Base-by-base conservation (phyloP, 306 rosid species). In the Ceratonia siliqua region DNA sequence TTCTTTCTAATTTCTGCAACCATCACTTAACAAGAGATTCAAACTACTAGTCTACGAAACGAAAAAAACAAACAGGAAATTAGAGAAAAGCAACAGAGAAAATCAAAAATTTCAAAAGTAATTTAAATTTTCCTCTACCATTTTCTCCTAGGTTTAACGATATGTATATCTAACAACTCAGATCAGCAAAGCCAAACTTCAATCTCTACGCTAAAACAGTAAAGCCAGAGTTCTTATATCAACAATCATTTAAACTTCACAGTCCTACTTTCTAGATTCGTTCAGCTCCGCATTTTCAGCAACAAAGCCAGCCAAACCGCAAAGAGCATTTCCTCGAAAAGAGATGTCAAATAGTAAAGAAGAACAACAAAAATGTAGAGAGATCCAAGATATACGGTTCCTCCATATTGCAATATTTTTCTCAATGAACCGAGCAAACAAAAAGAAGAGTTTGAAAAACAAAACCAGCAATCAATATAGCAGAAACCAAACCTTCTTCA, bases 401-500 rank as follows among this genome's bases (percentile, higher is more conserved):
- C 42, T 30, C 22, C 13, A n/a, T 30, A 14, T 32, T 28, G 6
- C 65, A 15, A 33, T 14, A 33, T 8, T 33, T 33, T 30, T 24
- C 45, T 33, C 11, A 52, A 68, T 43, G 13, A 53, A 53, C 14
- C 4, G 5, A 53, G 3, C 28, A 2, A 36, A 32, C 11, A 6
- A 27, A 56, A 13, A 56, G 35, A 13, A 56, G 14, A 27, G 8
- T 5, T 12, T 0, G 20, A 45, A 45, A 6, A 18, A 12, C n/a
- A 15, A 15, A 50, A 7, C 5, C 52, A 8, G 66, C 8, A 66
- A 68, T 46, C 28, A 46, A 65, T 6, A 45, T 21, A 39, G 12
- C 11, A 50, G 48, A 52, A 14, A 45, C 6, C 12, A 8, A 64
- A 85, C 88, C 88, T 75, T 81, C 79, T 49, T 85, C 88, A 32